These are phyloP conservation scores for Penicillium sp. DNA, from an alignment of 2,329 filamentous ascomycete species.

Conservation along the genomic window DNA sequence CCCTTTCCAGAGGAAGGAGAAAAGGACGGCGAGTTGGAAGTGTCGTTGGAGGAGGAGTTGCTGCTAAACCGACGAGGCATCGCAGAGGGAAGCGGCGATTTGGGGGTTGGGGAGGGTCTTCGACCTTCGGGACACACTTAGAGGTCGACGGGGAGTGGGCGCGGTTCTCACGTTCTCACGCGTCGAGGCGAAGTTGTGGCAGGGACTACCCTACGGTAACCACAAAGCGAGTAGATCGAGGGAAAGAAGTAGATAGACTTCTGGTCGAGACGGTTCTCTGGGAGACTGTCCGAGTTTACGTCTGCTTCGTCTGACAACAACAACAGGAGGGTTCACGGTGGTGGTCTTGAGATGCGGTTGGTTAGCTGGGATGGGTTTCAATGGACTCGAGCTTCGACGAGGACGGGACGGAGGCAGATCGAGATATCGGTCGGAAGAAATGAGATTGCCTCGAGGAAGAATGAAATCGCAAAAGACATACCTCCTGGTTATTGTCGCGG, in stretches of 20 bases:
- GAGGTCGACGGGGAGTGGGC: constrained; percentile 11
- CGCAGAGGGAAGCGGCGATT: constrained; percentile 44
- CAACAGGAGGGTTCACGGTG: too few species aligned
- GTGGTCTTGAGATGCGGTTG: background rate
- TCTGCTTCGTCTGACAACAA: background rate
- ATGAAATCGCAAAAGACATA: constrained; percentile 16
- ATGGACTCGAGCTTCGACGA: background rate
- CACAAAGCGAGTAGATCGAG: background rate
- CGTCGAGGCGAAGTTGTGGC: constrained; percentile 15
- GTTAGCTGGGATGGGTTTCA: background rate
- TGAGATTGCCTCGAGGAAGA: background rate
- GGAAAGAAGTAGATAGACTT: background rate
- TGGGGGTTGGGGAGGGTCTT: constrained; percentile 1
- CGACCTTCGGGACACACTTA: too few species aligned
- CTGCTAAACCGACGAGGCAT: constrained; percentile 68
- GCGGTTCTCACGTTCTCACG: constrained; percentile 10
- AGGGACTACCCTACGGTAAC: constrained; percentile 17
- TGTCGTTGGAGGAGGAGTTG: constrained; percentile 59
- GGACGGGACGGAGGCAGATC: background rate
- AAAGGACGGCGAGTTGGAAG: constrained; percentile 54
- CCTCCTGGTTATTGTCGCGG: constrained; percentile 16
- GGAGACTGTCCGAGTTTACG: background rate
- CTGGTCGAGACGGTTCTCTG: background rate
- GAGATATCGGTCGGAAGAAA: constrained; percentile 2
- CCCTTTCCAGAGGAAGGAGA: constrained; percentile 60